phyloP scores from a whole-genome alignment of 2,329 filamentous ascomycete species.

The Fusarium subglutinans region DNA sequence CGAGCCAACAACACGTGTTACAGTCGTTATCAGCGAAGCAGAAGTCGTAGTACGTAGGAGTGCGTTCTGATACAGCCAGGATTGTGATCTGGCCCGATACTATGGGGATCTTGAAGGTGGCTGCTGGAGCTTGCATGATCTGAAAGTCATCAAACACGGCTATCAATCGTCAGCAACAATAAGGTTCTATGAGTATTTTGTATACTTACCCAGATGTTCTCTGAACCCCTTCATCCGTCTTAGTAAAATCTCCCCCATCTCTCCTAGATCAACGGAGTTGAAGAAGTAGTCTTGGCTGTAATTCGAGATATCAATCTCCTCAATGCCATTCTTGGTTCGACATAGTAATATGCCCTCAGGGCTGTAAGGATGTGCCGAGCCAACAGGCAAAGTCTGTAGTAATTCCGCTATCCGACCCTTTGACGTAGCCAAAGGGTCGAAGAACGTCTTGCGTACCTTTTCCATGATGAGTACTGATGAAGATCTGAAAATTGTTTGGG shows the following conservation, averaged over 20 bases:
- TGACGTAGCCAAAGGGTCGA: slow-evolving; percentile 17
- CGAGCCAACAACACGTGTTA: background rate
- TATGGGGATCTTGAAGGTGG: background rate
- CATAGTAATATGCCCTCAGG: slow-evolving; percentile 16
- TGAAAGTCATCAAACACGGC: slow-evolving; percentile 7
- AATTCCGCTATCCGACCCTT: slow-evolving; percentile 12
- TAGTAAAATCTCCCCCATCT: background rate
- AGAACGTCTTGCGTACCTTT: slow-evolving; percentile 18
- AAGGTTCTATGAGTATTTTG: accelerated
- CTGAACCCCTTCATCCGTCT: slow-evolving; percentile 5
- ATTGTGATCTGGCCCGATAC: background rate
- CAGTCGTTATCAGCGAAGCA: background rate
- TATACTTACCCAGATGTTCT: background rate
- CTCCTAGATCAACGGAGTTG: slow-evolving; percentile 3
- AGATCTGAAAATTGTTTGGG: background rate
- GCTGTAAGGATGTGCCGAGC: slow-evolving; percentile 18
- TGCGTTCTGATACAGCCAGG: background rate
- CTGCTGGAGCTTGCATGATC: slow-evolving; percentile 11
- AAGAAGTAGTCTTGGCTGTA: slow-evolving; percentile 6
- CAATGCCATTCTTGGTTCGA: background rate
- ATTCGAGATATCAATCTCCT: slow-evolving; percentile 9
- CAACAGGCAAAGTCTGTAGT: background rate
- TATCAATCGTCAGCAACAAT: background rate
- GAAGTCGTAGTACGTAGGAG: slow-evolving; percentile 15
- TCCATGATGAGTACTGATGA: slow-evolving; percentile 2